Conservation (phyloP, 1,139 yeast genomes). For the Sugiyamaella sp. region DNA sequence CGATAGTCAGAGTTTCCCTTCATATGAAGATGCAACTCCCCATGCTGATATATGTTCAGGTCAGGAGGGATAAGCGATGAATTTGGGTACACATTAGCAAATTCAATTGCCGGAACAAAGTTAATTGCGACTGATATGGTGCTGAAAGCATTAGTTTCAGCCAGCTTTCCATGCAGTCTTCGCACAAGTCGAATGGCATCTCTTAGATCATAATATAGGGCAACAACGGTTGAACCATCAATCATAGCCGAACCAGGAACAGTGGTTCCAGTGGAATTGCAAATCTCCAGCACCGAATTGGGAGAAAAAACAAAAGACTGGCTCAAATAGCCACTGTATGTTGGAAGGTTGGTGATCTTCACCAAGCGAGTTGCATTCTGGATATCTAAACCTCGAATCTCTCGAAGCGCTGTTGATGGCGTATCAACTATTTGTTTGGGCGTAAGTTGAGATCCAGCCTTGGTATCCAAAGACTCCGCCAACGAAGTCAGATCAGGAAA, state of each 20-base stretch:
- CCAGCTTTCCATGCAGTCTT: slow-evolving; percentile 6
- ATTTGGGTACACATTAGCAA: background rate
- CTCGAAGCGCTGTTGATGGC: too few species aligned
- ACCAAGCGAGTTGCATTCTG: too few species aligned
- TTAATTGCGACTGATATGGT: background rate
- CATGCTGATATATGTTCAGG: background rate
- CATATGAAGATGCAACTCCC: slow-evolving; percentile 2
- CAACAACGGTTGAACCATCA: slow-evolving; percentile 16
- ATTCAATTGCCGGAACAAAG: background rate
- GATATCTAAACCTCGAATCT: too few species aligned
- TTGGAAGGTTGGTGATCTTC: too few species aligned
- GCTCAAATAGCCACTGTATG: too few species aligned
- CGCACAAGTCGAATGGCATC: slow-evolving; percentile 34
- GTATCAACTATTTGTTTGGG: too few species aligned
- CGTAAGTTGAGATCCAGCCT: too few species aligned
- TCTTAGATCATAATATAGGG: slow-evolving; percentile 37
- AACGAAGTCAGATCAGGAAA: too few species aligned
- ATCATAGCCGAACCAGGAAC: slow-evolving; percentile 8
- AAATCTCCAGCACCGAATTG: slow-evolving; percentile 21
- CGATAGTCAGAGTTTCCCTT: background rate
- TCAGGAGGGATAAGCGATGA: background rate
- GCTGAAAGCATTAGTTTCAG: background rate
- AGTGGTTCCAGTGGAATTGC: slow-evolving; percentile 26
- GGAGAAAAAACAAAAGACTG: slow-evolving; percentile 3
- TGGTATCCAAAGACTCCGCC: too few species aligned